Percentiles rank a stretch among this genome's conserved stretches.
Evolutionary conservation across 176 grass and related monocot species (phyloP).

Genomic region (Eragrostis nindensis): DNA sequence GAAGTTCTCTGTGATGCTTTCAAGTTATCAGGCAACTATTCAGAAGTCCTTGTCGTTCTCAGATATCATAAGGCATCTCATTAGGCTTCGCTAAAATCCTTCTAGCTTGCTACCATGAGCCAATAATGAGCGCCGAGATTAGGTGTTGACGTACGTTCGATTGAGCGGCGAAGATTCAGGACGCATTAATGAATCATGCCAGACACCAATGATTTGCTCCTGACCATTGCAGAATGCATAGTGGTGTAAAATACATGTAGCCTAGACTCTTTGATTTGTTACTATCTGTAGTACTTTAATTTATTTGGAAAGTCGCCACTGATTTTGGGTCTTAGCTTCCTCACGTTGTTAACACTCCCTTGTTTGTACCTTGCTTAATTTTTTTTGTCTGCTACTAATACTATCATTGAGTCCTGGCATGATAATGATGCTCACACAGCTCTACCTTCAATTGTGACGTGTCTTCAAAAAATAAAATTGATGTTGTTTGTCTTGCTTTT

Average conservation of each 20-base stretch:
- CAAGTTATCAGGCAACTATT: too few species aligned
- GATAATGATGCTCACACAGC: not conserved
- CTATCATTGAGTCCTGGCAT: not conserved
- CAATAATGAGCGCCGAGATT: slow-evolving; percentile 39
- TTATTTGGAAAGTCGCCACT: not conserved
- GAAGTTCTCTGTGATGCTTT: not conserved
- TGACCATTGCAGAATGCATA: not conserved
- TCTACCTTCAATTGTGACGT: not conserved
- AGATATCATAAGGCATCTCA: not conserved
- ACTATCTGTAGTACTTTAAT: slow-evolving; percentile 6
- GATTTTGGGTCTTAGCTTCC: slow-evolving; percentile 4
- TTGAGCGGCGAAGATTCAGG: slow-evolving; percentile 65
- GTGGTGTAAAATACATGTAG: slow-evolving; percentile 8
- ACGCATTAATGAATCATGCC: slow-evolving; percentile 31
- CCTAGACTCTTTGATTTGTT: not conserved
- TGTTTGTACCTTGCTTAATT: slow-evolving; percentile 24
- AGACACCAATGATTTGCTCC: slow-evolving; percentile 39
- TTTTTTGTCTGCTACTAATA: not conserved
- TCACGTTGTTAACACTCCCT: not conserved
- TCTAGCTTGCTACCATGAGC: slow-evolving; percentile 9
- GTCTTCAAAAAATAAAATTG: not conserved
- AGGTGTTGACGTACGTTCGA: slow-evolving; percentile 51
- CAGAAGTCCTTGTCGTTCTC: too few species aligned
- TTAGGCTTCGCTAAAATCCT: not conserved
- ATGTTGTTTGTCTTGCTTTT: not conserved